These are phyloP conservation scores for Lophium mytilinum DNA, from an alignment of 495 filamentous ascomycete species.

Conservation along the genomic window DNA sequence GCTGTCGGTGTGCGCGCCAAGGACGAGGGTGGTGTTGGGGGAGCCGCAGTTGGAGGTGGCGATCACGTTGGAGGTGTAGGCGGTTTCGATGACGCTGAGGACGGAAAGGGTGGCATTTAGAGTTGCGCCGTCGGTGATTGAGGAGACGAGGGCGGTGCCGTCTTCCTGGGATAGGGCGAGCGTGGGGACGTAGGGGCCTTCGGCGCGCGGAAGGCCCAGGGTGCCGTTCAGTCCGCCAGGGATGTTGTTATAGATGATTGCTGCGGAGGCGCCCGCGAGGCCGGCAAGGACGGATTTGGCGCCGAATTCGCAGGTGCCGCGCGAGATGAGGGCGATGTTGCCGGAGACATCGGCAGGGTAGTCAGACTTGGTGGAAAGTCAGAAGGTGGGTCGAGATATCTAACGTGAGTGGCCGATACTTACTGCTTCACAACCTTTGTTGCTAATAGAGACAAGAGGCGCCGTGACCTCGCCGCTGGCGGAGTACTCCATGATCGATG, in stretches of 20 bases:
- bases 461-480: constrained; percentile 41
- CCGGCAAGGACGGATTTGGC: constrained; percentile 52
- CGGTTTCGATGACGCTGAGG: constrained; percentile 31
- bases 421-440: constrained; percentile 46
- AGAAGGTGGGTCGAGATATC: neutral
- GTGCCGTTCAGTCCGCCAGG: constrained; percentile 46
- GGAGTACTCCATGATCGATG: constrained; percentile 39
- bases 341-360: constrained; percentile 48
- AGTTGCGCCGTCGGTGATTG: constrained; percentile 31
- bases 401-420: neutral
- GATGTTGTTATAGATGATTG: constrained; percentile 60
- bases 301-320: constrained; percentile 55
- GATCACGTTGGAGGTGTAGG: constrained; percentile 51
- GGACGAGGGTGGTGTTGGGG: constrained; percentile 51
- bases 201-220: constrained; percentile 43
- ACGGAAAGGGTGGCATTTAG: constrained; percentile 26
- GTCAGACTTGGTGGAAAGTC: constrained; percentile 37
- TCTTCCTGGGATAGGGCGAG: constrained; percentile 47
- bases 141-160: constrained; percentile 41
- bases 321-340: constrained; percentile 53
- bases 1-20: constrained; percentile 64
- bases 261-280: constrained; percentile 49
- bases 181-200: constrained; percentile 44
- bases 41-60: constrained; percentile 59
- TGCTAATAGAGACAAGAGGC: constrained; percentile 41